Evolutionary conservation across 2,329 filamentous ascomycete species (phyloP).

Genomic region (Microcera coccophila): DNA sequence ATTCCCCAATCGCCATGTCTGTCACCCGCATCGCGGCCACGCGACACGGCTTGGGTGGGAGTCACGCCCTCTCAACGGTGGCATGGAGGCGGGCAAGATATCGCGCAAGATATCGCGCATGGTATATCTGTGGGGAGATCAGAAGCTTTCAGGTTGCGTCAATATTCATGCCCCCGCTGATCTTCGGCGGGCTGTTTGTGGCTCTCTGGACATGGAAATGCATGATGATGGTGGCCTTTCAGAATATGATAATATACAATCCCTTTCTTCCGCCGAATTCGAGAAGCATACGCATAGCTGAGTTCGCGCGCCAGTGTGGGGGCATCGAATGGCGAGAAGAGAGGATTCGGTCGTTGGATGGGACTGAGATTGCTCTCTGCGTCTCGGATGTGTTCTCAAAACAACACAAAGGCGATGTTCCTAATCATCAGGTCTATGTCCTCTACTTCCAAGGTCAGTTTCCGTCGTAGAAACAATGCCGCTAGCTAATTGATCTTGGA

Average conservation of each 20-base stretch:
- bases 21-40: conserved; percentile 19
- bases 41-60: conserved; percentile 12
- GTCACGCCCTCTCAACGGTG: conserved; percentile 1
- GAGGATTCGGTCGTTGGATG: conserved; percentile 57
- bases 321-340: conserved; percentile 66
- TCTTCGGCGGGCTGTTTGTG: conserved; percentile 63
- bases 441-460: conserved; percentile 25
- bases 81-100: not conserved
- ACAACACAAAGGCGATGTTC: not conserved
- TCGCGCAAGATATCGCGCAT: not conserved
- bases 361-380: conserved; percentile 60
- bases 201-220: conserved; percentile 65
- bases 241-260: conserved; percentile 81
- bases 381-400: conserved; percentile 41
- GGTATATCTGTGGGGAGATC: conserved; percentile 10
- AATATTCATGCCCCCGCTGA: conserved; percentile 58
- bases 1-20: conserved; percentile 22
- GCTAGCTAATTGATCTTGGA: too few relatives aligned
- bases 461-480: not conserved
- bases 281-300: conserved; percentile 60
- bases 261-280: conserved; percentile 70
- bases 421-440: conserved; percentile 45
- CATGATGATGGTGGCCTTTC: conserved; percentile 70
- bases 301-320: conserved; percentile 57
- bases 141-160: conserved; percentile 32